A percentile compares a stretch with the other conserved stretches of the same genome.
phyloP scores from a whole-genome alignment of 2,329 filamentous ascomycete species.

The Paraconiothyrium sp. region DNA sequence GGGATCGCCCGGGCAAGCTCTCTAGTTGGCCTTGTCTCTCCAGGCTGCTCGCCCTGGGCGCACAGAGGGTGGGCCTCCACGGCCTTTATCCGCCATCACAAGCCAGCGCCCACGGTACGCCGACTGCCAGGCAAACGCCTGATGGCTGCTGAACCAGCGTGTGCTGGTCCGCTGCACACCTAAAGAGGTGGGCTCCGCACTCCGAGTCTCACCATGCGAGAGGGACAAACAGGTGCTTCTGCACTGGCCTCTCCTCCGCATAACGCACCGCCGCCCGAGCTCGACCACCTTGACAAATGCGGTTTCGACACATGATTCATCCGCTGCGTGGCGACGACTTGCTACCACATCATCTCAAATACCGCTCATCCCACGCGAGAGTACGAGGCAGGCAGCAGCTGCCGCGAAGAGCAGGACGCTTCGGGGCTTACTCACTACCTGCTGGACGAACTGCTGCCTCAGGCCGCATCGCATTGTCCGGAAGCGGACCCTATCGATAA shows the following conservation, averaged over 20 bases:
- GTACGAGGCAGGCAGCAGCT: neutral
- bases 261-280: constrained; percentile 25
- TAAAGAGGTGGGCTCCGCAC: neutral
- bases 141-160: neutral
- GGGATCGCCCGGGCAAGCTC: neutral
- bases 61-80: neutral
- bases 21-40: neutral
- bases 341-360: constrained; percentile 21
- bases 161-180: neutral
- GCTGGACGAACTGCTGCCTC: neutral
- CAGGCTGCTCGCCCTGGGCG: constrained; percentile 8
- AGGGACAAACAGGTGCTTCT: constrained; percentile 2
- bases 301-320: constrained; percentile 23
- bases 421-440: neutral
- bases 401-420: neutral
- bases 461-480: too few relatives aligned
- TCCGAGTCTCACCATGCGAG: constrained; percentile 16
- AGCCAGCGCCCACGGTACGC: neutral
- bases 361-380: neutral
- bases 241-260: constrained; percentile 23
- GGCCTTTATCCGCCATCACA: neutral
- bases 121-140: neutral
- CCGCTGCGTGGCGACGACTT: constrained; percentile 9
- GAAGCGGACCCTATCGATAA: neutral
- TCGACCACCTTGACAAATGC: constrained; percentile 26